A percentile compares a stretch with the other conserved stretches of the same genome.
Conservation (phyloP, 2,329 filamentous ascomycete genomes). For the Setomelanomma holmii region DNA sequence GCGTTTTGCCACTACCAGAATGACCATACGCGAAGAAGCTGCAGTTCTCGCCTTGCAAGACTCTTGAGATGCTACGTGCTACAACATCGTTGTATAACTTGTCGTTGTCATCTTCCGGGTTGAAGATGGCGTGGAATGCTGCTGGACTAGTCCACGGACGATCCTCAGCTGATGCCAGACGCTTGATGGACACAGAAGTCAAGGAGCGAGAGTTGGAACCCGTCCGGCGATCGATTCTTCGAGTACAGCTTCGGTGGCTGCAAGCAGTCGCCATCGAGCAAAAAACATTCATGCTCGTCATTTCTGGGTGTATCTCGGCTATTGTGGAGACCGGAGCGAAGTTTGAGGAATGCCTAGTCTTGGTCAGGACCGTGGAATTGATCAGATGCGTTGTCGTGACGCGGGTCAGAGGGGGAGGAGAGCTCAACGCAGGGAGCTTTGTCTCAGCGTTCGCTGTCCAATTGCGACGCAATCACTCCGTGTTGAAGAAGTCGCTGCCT, state of each 20-base stretch:
- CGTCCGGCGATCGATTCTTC: neutral
- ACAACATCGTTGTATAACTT: constrained; percentile 38
- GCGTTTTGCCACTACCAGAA: constrained; percentile 52
- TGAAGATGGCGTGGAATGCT: neutral
- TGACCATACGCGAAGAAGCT: constrained; percentile 56
- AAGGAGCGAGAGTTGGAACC: neutral
- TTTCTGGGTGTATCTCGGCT: neutral
- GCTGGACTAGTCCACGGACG: neutral
- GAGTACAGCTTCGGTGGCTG: neutral
- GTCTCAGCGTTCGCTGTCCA: no score
- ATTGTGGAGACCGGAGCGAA: neutral
- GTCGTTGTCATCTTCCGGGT: neutral
- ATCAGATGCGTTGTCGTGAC: neutral
- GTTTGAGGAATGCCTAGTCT: neutral
- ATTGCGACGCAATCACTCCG: no score
- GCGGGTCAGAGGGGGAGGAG: neutral
- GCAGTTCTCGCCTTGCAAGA: constrained; percentile 48
- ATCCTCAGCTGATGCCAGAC: neutral
- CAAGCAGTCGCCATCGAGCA: neutral
- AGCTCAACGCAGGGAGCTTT: no score
- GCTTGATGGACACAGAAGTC: neutral
- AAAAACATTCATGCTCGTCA: neutral
- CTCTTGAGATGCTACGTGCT: constrained; percentile 40
- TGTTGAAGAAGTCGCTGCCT: neutral
- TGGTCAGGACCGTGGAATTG: neutral